Percentiles rank a stretch among this genome's conserved stretches.
These are phyloP conservation scores for Diaporthe caulivora DNA, from an alignment of 2,329 filamentous ascomycete genomes.

Conservation along the genomic window DNA sequence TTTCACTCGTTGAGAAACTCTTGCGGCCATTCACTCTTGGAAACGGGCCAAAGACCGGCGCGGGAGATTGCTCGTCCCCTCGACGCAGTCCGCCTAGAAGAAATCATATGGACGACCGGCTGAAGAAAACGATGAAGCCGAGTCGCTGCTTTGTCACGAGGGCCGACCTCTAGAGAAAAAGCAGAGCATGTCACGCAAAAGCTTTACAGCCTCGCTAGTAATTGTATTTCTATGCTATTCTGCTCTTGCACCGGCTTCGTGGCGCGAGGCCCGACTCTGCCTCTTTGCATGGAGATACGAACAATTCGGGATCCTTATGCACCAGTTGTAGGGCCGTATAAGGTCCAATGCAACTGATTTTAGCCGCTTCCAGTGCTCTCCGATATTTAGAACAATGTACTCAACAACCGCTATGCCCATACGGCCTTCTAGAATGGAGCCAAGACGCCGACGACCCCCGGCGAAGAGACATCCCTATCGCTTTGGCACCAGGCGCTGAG, in stretches of 20 bases:
- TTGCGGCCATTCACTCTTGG: neutral
- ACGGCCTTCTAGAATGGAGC: conserved; percentile 14
- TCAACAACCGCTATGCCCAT: neutral
- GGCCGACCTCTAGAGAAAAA: neutral
- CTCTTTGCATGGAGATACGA: conserved; percentile 21
- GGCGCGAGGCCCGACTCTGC: neutral
- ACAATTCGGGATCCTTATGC: conserved; percentile 5
- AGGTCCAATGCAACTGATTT: neutral
- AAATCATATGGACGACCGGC: neutral
- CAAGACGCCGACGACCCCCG: conserved; percentile 16
- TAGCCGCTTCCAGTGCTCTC: neutral
- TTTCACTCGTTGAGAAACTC: no score
- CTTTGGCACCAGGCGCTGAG: conserved; percentile 17
- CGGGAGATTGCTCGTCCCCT: neutral
- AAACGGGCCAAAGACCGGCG: neutral
- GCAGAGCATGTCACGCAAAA: neutral
- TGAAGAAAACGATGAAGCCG: conserved; percentile 12
- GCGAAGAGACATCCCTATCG: neutral
- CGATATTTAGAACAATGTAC: neutral
- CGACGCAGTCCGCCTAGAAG: neutral
- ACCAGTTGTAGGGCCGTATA: rapidly evolving
- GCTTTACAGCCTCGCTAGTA: neutral
- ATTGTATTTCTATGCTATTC: neutral
- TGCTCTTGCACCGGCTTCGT: conserved; percentile 16
- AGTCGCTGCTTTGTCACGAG: neutral